phyloP scores from a whole-genome alignment of 2,329 filamentous ascomycete species.

The Pseudogymnoascus sp. region DNA sequence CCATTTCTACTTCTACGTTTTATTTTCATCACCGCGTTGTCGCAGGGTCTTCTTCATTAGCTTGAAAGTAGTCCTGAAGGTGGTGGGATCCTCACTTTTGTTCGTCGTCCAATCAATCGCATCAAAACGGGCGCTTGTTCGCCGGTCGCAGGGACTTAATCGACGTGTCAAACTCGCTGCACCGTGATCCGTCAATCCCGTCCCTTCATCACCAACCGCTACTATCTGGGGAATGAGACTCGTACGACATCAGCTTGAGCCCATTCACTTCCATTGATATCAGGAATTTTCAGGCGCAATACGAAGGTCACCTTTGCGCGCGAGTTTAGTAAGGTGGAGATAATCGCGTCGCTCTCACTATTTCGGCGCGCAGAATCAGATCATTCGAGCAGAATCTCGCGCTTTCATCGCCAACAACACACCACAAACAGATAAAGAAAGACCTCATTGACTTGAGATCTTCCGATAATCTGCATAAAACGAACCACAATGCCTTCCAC shows the following conservation, averaged over 20 bases:
- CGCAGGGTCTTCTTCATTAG: slow-evolving; percentile 1
- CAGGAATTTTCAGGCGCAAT: background rate
- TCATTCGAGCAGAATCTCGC: background rate
- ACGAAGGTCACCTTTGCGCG: background rate
- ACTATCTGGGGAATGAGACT: background rate
- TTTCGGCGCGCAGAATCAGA: background rate
- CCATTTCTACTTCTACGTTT: background rate
- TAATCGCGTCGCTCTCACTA: background rate
- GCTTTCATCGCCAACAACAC: background rate
- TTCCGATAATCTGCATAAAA: background rate
- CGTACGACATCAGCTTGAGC: background rate
- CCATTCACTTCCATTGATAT: background rate
- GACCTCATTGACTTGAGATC: background rate
- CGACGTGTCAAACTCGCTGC: slow-evolving; percentile 4
- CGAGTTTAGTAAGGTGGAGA: background rate
- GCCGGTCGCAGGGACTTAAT: slow-evolving; percentile 3
- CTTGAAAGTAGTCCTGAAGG: background rate
- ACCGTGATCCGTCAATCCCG: slow-evolving; percentile 1
- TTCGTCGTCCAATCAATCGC: slow-evolving; percentile 1
- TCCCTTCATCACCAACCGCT: background rate
- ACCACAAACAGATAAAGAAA: background rate
- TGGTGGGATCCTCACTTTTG: background rate
- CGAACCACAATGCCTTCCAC: background rate
- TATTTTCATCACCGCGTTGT: background rate
- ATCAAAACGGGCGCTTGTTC: background rate